phyloP scores from a whole-genome alignment of 2,329 filamentous ascomycete species.

The Fusarium camptoceras region DNA sequence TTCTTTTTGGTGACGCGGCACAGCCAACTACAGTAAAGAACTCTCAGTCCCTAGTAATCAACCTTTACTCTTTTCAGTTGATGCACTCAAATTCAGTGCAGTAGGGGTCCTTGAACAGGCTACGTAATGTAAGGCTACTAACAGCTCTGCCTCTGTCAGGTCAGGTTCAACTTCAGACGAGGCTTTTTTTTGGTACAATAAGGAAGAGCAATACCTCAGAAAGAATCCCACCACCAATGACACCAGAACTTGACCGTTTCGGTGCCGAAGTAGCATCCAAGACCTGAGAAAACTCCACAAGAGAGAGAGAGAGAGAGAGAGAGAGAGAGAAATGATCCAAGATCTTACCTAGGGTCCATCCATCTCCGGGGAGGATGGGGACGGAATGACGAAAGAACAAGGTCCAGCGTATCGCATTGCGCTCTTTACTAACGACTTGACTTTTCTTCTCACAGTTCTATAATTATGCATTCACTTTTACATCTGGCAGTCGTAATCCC shows the following conservation, averaged over 20 bases:
- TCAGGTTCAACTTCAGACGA: not conserved
- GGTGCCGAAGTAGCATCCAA: conserved; percentile 10
- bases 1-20: conserved; percentile 38
- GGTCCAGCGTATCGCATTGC: conserved; percentile 1
- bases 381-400: conserved; percentile 27
- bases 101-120: conserved; percentile 20
- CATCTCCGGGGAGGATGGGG: conserved; percentile 13
- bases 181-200: not conserved
- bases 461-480: conserved; percentile 11
- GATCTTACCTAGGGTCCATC: conserved; percentile 26
- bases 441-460: not conserved
- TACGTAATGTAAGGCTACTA: conserved; percentile 29
- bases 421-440: not conserved
- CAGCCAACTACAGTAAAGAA: conserved; percentile 11
- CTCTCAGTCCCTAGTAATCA: not conserved
- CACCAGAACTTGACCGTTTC: conserved; percentile 10
- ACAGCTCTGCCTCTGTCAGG: not conserved
- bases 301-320: not conserved
- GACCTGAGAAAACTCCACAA: not conserved
- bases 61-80: conserved; percentile 19
- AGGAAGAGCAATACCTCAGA: not conserved
- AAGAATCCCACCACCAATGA: not conserved
- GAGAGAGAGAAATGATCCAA: not conserved
- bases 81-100: conserved; percentile 4
- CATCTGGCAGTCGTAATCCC: conserved; percentile 1